A percentile compares a stretch with the other conserved stretches of the same genome.
phyloP scores from a whole-genome alignment of 192 early-diverging fungal genomes.

The Coemansia sp. region DNA sequence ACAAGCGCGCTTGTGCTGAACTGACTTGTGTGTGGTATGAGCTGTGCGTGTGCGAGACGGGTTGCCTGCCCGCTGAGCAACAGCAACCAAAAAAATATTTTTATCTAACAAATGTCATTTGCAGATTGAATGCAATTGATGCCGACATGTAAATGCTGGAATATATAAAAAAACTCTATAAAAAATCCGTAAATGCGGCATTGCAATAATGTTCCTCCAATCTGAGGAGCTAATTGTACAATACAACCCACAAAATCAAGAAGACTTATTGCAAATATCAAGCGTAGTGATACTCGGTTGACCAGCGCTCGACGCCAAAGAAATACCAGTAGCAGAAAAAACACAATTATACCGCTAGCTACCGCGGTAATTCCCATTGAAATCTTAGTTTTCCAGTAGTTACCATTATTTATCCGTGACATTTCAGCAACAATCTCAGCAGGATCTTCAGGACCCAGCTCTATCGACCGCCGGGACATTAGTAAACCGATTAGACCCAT shows the following conservation, averaged over 20 bases:
- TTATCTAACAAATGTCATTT: constrained; percentile 21
- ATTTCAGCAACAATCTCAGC: not conserved
- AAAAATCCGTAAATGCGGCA: constrained; percentile 18
- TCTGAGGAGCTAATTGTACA: not conserved
- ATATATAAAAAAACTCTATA: constrained; percentile 14
- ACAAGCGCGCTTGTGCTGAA: constrained; percentile 25
- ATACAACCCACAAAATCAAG: constrained; percentile 27
- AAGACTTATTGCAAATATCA: constrained; percentile 26
- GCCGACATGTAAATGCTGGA: constrained; percentile 35
- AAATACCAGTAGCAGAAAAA: constrained; percentile 21
- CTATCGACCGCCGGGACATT: not conserved
- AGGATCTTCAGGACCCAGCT: constrained; percentile 14
- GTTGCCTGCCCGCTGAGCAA: not conserved
- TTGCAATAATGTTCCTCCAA: not conserved
- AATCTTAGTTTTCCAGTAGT: not conserved
- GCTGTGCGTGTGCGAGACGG: not conserved
- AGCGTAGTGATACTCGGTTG: constrained; percentile 29
- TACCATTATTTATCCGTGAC: not conserved
- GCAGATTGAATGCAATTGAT: constrained; percentile 37
- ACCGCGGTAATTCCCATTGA: constrained; percentile 3
- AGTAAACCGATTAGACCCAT: not conserved
- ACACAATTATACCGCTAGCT: constrained; percentile 15
- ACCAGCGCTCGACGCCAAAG: constrained; percentile 31
- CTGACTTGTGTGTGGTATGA: not conserved
- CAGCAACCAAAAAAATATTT: constrained; percentile 20